Percentiles rank a stretch among this genome's conserved stretches.
These are phyloP conservation scores for Eucalyptus paniculata DNA, from an alignment of 345 rosid species.

Conservation along the genomic window DNA sequence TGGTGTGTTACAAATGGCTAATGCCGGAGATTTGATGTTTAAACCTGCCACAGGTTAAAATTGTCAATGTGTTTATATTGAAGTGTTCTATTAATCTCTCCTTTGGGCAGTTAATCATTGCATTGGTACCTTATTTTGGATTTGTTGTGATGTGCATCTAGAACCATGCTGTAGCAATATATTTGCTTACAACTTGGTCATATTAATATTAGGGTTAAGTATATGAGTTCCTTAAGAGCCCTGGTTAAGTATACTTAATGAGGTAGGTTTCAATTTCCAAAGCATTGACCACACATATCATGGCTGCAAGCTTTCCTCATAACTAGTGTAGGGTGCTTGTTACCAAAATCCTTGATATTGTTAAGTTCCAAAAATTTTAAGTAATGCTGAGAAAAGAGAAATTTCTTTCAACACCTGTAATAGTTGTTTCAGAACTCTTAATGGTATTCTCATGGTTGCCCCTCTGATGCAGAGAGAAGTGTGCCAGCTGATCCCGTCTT, in stretches of 20 bases:
- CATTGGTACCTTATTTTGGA: not conserved
- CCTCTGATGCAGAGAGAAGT: slow-evolving; percentile 74
- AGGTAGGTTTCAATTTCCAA: not conserved
- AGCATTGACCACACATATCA: not conserved
- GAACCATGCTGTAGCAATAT: not conserved
- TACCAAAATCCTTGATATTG: not conserved
- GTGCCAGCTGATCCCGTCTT: slow-evolving; percentile 69
- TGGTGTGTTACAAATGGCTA: not conserved
- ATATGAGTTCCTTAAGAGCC: not conserved
- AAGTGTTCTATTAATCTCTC: not conserved
- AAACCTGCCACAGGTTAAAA: not conserved
- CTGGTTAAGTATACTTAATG: not conserved
- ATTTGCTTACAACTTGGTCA: not conserved
- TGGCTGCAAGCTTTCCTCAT: not conserved
- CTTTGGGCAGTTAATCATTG: not conserved
- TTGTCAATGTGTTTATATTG: not conserved
- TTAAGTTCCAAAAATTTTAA: not conserved
- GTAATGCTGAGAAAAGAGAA: not conserved
- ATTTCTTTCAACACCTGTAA: not conserved
- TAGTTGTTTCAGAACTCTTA: not conserved
- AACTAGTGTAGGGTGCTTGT: not conserved
- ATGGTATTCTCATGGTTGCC: not conserved
- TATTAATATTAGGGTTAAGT: not conserved
- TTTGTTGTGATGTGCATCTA: not conserved
- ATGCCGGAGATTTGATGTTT: not conserved